These are phyloP conservation scores for Volutella citrinella DNA, from an alignment of 2,329 filamentous ascomycete genomes.

Conservation along the genomic window DNA sequence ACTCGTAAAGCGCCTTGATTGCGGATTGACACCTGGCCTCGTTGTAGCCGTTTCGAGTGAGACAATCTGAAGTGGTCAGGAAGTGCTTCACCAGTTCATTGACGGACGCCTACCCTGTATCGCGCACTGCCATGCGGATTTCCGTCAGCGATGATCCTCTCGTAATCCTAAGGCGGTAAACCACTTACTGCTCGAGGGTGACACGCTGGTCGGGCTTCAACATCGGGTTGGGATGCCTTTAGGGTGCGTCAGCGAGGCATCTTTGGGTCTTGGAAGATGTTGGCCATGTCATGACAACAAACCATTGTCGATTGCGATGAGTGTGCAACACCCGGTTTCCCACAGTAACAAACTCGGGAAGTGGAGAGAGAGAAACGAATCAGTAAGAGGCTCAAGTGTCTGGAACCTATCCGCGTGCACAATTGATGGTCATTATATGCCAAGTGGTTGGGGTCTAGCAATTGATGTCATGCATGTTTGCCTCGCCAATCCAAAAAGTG, in stretches of 20 bases:
- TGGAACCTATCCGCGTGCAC: no score
- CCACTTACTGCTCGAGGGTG: constrained; percentile 74
- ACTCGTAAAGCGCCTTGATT: constrained; percentile 87
- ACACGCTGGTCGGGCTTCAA: constrained; percentile 74
- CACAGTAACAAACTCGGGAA: no score
- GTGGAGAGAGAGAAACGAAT: not conserved
- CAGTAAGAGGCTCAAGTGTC: no score
- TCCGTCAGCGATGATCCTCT: no score
- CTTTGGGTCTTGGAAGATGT: not conserved
- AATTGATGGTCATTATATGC: no score
- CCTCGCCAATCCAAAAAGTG: no score
- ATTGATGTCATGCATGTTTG: no score
- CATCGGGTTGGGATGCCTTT: constrained; percentile 59
- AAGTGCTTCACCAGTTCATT: constrained; percentile 8
- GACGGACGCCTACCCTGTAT: constrained; percentile 67
- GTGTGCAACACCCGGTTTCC: no score
- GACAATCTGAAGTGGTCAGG: constrained; percentile 60
- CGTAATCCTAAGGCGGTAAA: no score
- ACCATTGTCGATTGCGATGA: constrained; percentile 10
- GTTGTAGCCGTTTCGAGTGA: constrained; percentile 80
- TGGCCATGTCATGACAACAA: not conserved
- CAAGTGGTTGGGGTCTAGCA: no score
- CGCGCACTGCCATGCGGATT: no score
- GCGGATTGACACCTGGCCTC: constrained; percentile 77
- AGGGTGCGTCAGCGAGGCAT: constrained; percentile 5